Evolutionary conservation across 2,329 filamentous ascomycete genomes (phyloP).

Genomic region (Diaporthe velutina): DNA sequence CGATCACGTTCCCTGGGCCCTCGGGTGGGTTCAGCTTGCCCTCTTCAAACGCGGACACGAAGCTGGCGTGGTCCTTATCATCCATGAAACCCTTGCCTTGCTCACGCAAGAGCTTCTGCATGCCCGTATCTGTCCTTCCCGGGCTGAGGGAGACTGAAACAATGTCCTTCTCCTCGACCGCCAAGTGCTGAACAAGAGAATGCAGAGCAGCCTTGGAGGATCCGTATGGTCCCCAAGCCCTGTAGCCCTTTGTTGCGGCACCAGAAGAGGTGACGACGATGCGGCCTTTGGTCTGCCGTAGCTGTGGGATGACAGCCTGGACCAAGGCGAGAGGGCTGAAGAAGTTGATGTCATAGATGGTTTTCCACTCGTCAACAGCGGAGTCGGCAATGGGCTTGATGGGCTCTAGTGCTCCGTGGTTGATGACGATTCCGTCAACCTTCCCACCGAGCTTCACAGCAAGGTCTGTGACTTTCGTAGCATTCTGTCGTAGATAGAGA

Average conservation of each 20-base stretch:
- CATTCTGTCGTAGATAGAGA: slow-evolving; percentile 56
- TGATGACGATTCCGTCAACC: slow-evolving; percentile 87
- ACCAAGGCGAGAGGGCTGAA: slow-evolving; percentile 85
- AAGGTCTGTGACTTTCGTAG: slow-evolving; percentile 72
- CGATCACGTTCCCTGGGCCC: slow-evolving; percentile 88
- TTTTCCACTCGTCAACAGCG: slow-evolving; percentile 80
- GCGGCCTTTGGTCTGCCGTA: slow-evolving; percentile 77
- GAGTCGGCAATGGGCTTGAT: slow-evolving; percentile 78
- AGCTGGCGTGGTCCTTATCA: slow-evolving; percentile 72
- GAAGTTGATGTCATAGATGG: slow-evolving; percentile 85
- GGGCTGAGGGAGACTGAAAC: slow-evolving; percentile 80
- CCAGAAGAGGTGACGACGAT: slow-evolving; percentile 87
- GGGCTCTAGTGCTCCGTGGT: slow-evolving; percentile 86
- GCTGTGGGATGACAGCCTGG: slow-evolving; percentile 76
- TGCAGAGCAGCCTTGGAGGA: slow-evolving; percentile 87
- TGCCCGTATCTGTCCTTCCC: slow-evolving; percentile 88
- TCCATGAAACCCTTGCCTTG: slow-evolving; percentile 63
- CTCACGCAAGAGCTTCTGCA: slow-evolving; percentile 87
- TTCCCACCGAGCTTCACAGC: slow-evolving; percentile 77
- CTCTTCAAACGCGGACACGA: slow-evolving; percentile 76
- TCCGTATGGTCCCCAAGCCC: slow-evolving; percentile 85
- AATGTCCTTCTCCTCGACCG: slow-evolving; percentile 81
- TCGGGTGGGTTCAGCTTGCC: slow-evolving; percentile 84
- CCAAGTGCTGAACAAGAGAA: slow-evolving; percentile 80
- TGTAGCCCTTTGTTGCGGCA: slow-evolving; percentile 75